phyloP scores from a whole-genome alignment of 2,329 filamentous ascomycete genomes.

The Lasiodiplodia sp. region DNA sequence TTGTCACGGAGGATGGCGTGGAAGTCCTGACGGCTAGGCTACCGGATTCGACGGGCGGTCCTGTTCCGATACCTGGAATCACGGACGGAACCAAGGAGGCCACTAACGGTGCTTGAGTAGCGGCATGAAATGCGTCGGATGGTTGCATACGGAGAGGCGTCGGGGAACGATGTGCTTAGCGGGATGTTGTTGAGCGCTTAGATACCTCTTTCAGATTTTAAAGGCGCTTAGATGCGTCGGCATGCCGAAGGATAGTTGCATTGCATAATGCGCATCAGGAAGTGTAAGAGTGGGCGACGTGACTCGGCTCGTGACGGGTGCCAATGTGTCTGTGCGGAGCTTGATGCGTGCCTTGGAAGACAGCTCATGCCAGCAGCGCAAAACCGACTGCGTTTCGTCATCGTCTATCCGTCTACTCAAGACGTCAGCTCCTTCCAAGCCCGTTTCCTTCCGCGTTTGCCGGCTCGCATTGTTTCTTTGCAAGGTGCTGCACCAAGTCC shows the following conservation, averaged over 20 bases:
- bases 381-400: constrained; percentile 25
- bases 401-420: constrained; percentile 4
- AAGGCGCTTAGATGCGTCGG: constrained; percentile 17
- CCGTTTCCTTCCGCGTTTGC: neutral
- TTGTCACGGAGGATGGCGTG: constrained; percentile 83
- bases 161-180: constrained; percentile 3
- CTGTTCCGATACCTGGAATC: constrained; percentile 64
- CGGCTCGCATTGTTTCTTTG: constrained; percentile 7
- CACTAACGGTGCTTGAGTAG: constrained; percentile 32
- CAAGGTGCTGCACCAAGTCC: constrained; percentile 5
- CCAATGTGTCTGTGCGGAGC: constrained; percentile 28
- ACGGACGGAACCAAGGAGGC: constrained; percentile 38
- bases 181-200: constrained; percentile 4
- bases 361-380: constrained; percentile 12
- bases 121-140: constrained; percentile 6
- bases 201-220: constrained; percentile 15
- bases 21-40: constrained; percentile 80
- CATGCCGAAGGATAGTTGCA: constrained; percentile 15
- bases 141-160: constrained; percentile 19
- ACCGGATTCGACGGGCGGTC: constrained; percentile 76
- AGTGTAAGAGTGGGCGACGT: neutral
- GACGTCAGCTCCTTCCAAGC: neutral
- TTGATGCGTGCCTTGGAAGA: constrained; percentile 27
- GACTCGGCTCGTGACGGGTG: constrained; percentile 17
- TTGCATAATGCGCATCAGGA: constrained; percentile 12